Evolutionary conservation across 225 moss, liverwort and hornwort species (phyloP).

Genomic region (Polytrichum commune): DNA sequence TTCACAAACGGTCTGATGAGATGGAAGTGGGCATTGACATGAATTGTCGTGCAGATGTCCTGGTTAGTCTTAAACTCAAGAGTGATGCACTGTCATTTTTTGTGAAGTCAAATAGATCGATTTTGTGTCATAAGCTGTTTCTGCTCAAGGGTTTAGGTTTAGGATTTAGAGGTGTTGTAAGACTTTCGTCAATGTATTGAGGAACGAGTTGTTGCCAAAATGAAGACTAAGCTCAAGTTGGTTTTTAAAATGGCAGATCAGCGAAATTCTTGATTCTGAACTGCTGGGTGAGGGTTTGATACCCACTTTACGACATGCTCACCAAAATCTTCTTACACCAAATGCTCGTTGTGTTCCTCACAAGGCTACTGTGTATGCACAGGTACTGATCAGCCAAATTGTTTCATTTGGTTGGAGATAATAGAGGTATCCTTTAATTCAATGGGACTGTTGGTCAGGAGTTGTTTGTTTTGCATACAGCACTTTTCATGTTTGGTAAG

Average conservation of each 20-base stretch:
- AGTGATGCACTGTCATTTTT: neutral
- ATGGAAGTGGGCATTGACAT: slow-evolving; percentile 88
- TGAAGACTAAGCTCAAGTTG: neutral
- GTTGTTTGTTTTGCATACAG: neutral
- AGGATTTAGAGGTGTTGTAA: slow-evolving; percentile 1
- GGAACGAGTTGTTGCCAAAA: neutral
- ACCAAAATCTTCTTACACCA: slow-evolving; percentile 64
- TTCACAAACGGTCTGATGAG: slow-evolving; percentile 96
- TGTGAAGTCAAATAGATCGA: neutral
- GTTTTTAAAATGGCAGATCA: slow-evolving; percentile 38
- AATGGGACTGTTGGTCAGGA: neutral
- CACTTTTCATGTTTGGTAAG: too few relatives aligned
- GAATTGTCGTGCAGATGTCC: slow-evolving; percentile 72
- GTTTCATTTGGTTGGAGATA: neutral
- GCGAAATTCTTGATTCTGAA: slow-evolving; percentile 92
- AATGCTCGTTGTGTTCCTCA: slow-evolving; percentile 70
- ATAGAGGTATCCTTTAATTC: neutral
- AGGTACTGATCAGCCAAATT: slow-evolving; percentile 29
- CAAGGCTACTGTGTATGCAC: slow-evolving; percentile 72
- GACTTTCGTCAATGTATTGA: neutral
- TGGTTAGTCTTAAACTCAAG: slow-evolving; percentile 65
- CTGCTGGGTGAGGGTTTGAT: slow-evolving; percentile 93
- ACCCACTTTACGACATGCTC: slow-evolving; percentile 84
- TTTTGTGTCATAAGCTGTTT: neutral
- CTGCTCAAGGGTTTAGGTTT: slow-evolving; percentile 4